These are phyloP conservation scores for Phialophora verrucosa DNA, from an alignment of 2,329 filamentous ascomycete species.

Conservation along the genomic window DNA sequence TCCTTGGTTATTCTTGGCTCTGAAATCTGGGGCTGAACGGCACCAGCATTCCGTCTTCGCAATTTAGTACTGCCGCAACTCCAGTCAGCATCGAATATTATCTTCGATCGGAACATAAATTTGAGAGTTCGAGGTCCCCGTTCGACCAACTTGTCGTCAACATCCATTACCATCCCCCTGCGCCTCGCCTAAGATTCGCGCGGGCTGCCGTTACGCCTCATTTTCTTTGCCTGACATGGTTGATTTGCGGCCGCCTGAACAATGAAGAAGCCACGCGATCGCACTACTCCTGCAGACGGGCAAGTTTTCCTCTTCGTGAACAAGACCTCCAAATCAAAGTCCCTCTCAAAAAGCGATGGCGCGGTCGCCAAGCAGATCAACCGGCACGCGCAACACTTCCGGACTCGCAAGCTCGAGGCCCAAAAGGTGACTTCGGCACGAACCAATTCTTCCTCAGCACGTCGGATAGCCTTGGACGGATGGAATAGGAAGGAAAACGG, in stretches of 20 bases:
- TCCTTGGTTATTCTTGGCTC: background rate
- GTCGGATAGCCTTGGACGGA: slow-evolving; percentile 35
- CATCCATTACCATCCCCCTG: background rate
- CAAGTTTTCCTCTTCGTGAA: slow-evolving; percentile 36
- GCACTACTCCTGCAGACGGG: slow-evolving; percentile 14
- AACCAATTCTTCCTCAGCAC: slow-evolving; percentile 32
- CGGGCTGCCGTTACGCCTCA: background rate
- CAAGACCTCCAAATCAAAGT: slow-evolving; percentile 36
- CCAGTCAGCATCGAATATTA: background rate
- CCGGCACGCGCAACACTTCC: slow-evolving; percentile 35
- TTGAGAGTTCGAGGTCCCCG: background rate
- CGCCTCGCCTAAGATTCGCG: background rate
- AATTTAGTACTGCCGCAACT: background rate
- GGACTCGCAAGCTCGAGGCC: slow-evolving; percentile 31
- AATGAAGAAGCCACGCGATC: slow-evolving; percentile 30
- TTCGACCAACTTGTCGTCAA: background rate
- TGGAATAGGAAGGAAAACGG: slow-evolving; percentile 31
- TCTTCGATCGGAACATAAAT: background rate
- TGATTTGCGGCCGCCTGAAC: slow-evolving; percentile 10
- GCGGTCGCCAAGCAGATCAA: slow-evolving; percentile 35
- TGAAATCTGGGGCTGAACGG: background rate
- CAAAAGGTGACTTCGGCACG: slow-evolving; percentile 29
- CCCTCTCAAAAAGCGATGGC: slow-evolving; percentile 36
- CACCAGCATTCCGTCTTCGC: background rate
- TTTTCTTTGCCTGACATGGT: slow-evolving; percentile 9